phyloP scores from a whole-genome alignment of 2,329 filamentous ascomycete genomes.

The Biscogniauxia sp. region DNA sequence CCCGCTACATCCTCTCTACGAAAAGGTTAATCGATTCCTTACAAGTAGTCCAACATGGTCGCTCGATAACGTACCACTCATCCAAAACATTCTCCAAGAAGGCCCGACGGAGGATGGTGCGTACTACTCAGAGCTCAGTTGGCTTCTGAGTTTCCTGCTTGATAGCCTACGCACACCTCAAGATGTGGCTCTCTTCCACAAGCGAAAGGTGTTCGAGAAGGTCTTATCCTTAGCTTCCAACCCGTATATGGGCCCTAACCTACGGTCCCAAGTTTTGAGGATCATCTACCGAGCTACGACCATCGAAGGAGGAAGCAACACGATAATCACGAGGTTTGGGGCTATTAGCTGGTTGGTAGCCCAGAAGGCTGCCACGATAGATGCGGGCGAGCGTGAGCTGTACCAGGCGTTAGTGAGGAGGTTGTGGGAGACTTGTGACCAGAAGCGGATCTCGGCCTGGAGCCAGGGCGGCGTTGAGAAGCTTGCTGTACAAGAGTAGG shows the following conservation, averaged over 20 bases:
- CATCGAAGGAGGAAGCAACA: conserved; percentile 33
- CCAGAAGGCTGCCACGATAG: conserved; percentile 23
- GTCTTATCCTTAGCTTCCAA: conserved; percentile 38
- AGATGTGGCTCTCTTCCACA: conserved; percentile 32
- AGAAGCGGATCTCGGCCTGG: conserved; percentile 31
- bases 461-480: conserved; percentile 28
- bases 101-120: conserved; percentile 39
- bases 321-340: conserved; percentile 33
- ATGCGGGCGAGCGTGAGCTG: conserved; percentile 21
- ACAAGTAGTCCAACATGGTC: conserved; percentile 76
- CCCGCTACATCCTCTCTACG: conserved; percentile 79
- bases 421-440: conserved; percentile 32
- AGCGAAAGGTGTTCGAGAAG: conserved; percentile 49
- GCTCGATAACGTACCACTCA: conserved; percentile 69
- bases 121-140: conserved; percentile 33
- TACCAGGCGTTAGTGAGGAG: conserved; percentile 27
- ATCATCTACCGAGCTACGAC: conserved; percentile 28
- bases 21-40: conserved; percentile 82
- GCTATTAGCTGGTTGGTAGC: conserved; percentile 29
- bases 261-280: conserved; percentile 28
- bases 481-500: conserved; percentile 11
- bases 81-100: conserved; percentile 56
- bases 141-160: conserved; percentile 32
- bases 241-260: conserved; percentile 27
- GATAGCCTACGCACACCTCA: conserved; percentile 28